A percentile compares a stretch with the other conserved stretches of the same genome.
phyloP scores from a whole-genome alignment of 441 rosid genomes.

The Macaranga tanarius region DNA sequence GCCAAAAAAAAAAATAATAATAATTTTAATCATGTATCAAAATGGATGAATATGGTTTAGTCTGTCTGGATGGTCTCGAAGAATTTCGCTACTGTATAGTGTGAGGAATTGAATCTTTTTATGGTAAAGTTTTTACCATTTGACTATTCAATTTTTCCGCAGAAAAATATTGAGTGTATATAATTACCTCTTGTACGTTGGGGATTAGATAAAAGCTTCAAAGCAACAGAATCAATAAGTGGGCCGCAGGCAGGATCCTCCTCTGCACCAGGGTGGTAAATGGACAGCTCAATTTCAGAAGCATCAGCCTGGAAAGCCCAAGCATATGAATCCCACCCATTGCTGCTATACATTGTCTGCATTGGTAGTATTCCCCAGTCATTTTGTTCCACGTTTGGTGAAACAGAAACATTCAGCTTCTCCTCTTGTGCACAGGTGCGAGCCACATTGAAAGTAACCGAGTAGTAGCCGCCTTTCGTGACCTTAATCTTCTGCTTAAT shows the following conservation, averaged over 20 bases:
- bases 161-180: too few relatives aligned
- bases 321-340: conserved; percentile 71
- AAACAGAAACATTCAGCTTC: conserved; percentile 58
- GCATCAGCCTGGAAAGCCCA: conserved; percentile 68
- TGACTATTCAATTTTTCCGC: too few relatives aligned
- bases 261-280: conserved; percentile 66
- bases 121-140: too few relatives aligned
- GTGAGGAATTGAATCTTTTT: too few relatives aligned
- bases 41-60: too few relatives aligned
- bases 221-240: conserved; percentile 56
- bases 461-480: conserved; percentile 39
- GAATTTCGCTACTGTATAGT: too few relatives aligned
- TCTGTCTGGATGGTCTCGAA: too few relatives aligned
- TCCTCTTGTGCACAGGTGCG: conserved; percentile 79
- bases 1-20: conserved; percentile 1
- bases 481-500: conserved; percentile 57
- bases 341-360: conserved; percentile 75
- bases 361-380: conserved; percentile 70
- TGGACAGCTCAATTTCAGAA: conserved; percentile 36
- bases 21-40: background rate
- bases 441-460: conserved; percentile 67
- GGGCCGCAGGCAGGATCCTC: conserved; percentile 82
- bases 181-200: conserved; percentile 41
- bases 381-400: conserved; percentile 32
- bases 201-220: conserved; percentile 49